Base-by-base conservation (phyloP, 352 stramenopile species). In the Elongisporangium senticosum region DNA sequence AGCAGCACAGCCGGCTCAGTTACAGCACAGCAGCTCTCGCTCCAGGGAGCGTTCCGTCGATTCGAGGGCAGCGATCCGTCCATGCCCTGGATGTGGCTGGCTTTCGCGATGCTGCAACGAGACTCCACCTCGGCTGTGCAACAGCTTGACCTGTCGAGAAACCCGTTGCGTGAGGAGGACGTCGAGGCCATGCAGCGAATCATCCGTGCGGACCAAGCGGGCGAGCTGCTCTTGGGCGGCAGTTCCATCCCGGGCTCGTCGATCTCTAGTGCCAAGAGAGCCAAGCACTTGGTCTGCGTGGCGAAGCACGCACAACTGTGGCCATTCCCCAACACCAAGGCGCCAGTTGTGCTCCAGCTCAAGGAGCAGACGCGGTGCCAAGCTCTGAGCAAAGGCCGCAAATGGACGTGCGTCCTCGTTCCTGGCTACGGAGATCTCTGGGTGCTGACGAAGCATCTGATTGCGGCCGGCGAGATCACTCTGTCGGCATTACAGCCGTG, bases 111-210 rank as follows among this genome's bases (percentile, higher is more conserved):
- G 19, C 65, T 71, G n/a, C 67, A 67, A 52, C 48, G 23, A 3
- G 20, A 37, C 4, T 77, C 62, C 1, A 64, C 52, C 17, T 68
- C 63, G 28, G 51, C 21, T 20, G 56, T 70, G 14, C 49, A 8
- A 23, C 21, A 52, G 19, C 39, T 86, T 21, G 71, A 86, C 53
- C 21, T 86, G 2, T 84, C 76, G 14, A 55, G 61, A 21, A 82
- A 80, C 28, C 49, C 71, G 3, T 24, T 86, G 19, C 57, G 62
- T 11, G 55, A 64, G 2, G 63, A 75, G 51, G 69, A 77, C 14
- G 59, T 73, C 7, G 51, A 50, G 8, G 54, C 62, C 0, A 59
- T 79, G 17, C 54, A 51, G 21, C 33, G 33, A 10, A 43, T 43
- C 7, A 43, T 43, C 33, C 7, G 33, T 43, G 33, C 33, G 1